These are phyloP conservation scores for Suillus placidus DNA, from an alignment of 768 basidiomycete genomes.

Conservation along the genomic window DNA sequence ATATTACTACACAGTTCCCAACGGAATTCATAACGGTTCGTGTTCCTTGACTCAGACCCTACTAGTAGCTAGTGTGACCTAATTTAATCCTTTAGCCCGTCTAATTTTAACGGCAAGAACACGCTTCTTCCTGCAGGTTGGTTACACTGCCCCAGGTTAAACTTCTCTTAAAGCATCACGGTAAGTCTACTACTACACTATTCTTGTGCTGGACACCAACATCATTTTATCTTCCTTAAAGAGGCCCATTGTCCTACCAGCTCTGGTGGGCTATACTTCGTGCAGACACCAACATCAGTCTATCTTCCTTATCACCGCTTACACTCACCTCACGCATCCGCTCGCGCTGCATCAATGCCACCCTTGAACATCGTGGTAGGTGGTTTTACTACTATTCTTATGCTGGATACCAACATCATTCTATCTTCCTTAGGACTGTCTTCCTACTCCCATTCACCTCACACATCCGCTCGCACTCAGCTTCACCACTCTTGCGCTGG, in stretches of 20 bases:
- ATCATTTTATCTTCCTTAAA: slow-evolving; percentile 81
- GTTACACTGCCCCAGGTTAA: not conserved
- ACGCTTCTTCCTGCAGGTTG: not conserved
- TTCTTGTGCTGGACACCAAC: slow-evolving; percentile 93
- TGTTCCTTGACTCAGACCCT: not conserved
- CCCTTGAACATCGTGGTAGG: slow-evolving; percentile 69
- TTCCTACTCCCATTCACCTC: slow-evolving; percentile 76
- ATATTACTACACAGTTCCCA: not conserved
- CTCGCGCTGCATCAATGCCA: slow-evolving; percentile 35
- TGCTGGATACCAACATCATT: slow-evolving; percentile 94
- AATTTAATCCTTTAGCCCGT: no score
- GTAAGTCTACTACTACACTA: slow-evolving; percentile 53
- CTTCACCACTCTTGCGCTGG: slow-evolving; percentile 79
- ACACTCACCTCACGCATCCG: no score
- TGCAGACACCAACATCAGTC: no score
- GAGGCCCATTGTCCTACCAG: no score
- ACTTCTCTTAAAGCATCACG: no score
- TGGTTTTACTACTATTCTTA: slow-evolving; percentile 70
- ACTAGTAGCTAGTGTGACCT: no score
- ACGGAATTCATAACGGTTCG: not conserved
- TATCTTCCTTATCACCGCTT: no score
- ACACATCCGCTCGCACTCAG: slow-evolving; percentile 71
- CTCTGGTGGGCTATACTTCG: no score
- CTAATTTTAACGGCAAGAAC: no score
- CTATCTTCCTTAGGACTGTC: slow-evolving; percentile 65